A percentile compares a stretch with the other conserved stretches of the same genome.
Conservation (phyloP, 345 rosid species). For the Salix koriyanagi region DNA sequence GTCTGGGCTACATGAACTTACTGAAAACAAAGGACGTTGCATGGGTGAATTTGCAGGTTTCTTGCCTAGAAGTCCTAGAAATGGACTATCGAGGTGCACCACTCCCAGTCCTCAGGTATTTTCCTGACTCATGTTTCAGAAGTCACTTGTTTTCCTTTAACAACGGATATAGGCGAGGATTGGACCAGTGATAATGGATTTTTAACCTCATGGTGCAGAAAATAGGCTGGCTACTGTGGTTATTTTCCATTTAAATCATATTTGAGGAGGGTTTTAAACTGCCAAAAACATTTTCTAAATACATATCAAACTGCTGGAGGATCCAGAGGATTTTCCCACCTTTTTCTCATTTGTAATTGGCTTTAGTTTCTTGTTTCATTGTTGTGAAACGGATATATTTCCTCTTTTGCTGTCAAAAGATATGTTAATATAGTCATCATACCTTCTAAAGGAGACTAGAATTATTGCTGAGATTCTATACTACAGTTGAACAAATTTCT, state of each 20-base stretch:
- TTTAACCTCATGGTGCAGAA: not conserved
- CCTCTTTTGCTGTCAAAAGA: not conserved
- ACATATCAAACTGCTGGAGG: not conserved
- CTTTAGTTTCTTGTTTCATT: not conserved
- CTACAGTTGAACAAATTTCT: not conserved
- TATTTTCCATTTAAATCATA: not conserved
- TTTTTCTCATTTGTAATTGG: not conserved
- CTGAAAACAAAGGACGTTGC: constrained; percentile 26
- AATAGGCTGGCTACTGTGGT: not conserved
- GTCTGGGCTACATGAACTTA: constrained; percentile 27
- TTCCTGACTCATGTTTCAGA: not conserved
- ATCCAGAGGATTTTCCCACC: not conserved
- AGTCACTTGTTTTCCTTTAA: not conserved
- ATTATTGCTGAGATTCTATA: not conserved
- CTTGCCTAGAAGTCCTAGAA: constrained; percentile 41
- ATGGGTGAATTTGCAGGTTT: constrained; percentile 51
- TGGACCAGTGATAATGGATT: not conserved
- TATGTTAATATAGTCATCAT: not conserved
- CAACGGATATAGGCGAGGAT: not conserved
- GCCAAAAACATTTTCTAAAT: not conserved
- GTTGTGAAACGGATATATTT: not conserved
- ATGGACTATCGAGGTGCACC: constrained; percentile 34
- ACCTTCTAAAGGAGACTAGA: not conserved
- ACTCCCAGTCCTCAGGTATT: constrained; percentile 73
- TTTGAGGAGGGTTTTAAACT: not conserved